Evolutionary conservation across 179 eudicot genomes (phyloP), one percentile per base, ranked within the genome.

Genomic region (Vitellaria paradoxa): DNA sequence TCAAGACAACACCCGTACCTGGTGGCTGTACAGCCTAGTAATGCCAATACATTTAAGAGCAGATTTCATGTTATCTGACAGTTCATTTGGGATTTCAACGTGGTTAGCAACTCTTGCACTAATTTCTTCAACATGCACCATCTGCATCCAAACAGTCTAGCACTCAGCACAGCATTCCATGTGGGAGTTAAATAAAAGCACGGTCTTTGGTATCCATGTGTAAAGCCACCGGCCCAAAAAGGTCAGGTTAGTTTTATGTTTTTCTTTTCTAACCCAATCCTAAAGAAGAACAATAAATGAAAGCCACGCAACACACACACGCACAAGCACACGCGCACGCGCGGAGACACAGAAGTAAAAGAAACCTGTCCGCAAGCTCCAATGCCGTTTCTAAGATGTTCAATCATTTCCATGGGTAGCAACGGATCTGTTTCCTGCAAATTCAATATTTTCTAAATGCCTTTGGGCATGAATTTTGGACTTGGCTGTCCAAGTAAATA

Each of bases 301-400:
- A 56, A 66, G 40, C 68, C 40, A 72, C 55, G 24, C 59, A 67
- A 37, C 46, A 65, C 20, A 6, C n/a, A 46, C 56, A 20, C 42
- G 9, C 4, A 74, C 37, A 30, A 1, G 2, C 37, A 30, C 37
- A 30, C 37, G n/a, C n/a, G 42, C 42, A 4, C 42, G 42, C 42
- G 4, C 42, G 42, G 53, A 49, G 59, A 37, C 50, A 77, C 20
- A 60, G 18, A 11, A 65, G 57, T 42, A 69, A 47, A 78, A 76
- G 52, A 50, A 83, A 95, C 98, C 98, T 94, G 99, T 82, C 96
- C 98, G 40, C 72, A 75, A 77, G 94, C 86, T 69, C 98, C 99
- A 65, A 94, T 70, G 69, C 91, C 91, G 72, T 81, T 84, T 82
- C 84, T 85, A 46, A 96, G 90, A 86, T 96, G 99, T 78, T 89